Evolutionary conservation across 2,329 filamentous ascomycete genomes (phyloP), one percentile per base, ranked within the genome.

Genomic region (Hortaea werneckii): DNA sequence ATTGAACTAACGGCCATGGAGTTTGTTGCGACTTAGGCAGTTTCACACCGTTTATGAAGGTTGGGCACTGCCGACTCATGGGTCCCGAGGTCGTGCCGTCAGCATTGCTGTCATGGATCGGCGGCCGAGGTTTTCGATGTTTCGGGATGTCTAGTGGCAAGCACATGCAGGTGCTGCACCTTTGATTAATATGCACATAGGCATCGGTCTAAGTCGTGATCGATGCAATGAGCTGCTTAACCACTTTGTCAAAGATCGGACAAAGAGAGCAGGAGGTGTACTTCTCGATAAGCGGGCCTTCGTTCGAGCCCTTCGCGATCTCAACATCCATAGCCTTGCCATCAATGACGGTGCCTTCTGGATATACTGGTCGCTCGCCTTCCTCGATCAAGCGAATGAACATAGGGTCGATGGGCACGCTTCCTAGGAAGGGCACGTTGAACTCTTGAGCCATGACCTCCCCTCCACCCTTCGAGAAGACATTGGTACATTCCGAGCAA

Each of bases 401-500:
- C 58, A 89, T 86, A 13, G 88, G 86, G 68, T 98, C 92, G 59
- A 98, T 88, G 1, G 92, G 92, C 34, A 96, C 81, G 28, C 80
- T 81, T 2, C 89, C 92, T 44, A 96, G 67, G 58, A 95, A 96
- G 11, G 77, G 79, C 32, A 96, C 86, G 0, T 72, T 73, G 62
- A 94, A 92, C 56, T 96, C 88, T 41, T 78, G 70, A 5, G 90
- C 88, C 88, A 98, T 95, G 26, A 85, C 77, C 64, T 86, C 74
- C 6, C 92, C 92, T 3, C 92, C 92, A 4, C 92, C 92, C 45
- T 85, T 89, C 43, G 83, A 87, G 64, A 98, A 98, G 43, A 96
- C 78, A 66, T 96, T 87, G 43, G 87, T 95, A 67, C 90, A 94
- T 64, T 95, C 88, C 42, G 75, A 75, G 59, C 78, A 82, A 50